phyloP scores from a whole-genome alignment of 2,329 filamentous ascomycete species.

The Neonectria magnoliae region DNA sequence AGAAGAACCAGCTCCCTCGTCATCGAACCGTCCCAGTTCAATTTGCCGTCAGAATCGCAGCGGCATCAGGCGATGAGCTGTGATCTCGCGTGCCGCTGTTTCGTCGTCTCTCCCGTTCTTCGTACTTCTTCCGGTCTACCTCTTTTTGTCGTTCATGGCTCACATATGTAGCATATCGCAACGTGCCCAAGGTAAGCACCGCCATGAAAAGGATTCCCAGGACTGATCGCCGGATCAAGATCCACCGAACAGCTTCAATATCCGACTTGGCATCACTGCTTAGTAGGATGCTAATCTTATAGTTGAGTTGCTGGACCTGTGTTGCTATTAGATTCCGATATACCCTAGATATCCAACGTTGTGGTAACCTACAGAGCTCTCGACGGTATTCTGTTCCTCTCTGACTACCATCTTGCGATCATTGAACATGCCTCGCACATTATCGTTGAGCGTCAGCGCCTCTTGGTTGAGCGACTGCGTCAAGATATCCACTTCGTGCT shows the following conservation, averaged over 20 bases:
- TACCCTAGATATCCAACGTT: background rate
- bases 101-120: conserved; percentile 55
- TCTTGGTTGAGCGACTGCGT: conserved; percentile 88
- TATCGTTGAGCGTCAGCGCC: conserved; percentile 82
- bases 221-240: conserved; percentile 73
- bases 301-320: conserved; percentile 91
- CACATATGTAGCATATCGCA: conserved; percentile 69
- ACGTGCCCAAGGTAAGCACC: conserved; percentile 66
- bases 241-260: conserved; percentile 91
- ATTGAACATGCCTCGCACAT: conserved; percentile 95
- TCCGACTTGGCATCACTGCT: conserved; percentile 92
- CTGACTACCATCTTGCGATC: conserved; percentile 93
- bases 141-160: conserved; percentile 61
- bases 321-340: conserved; percentile 19
- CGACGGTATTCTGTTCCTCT: conserved; percentile 85
- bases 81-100: conserved; percentile 59
- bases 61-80: conserved; percentile 61
- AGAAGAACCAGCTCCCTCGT: conserved; percentile 27
- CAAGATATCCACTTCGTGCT: conserved; percentile 95
- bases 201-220: conserved; percentile 74
- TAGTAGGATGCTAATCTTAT: conserved; percentile 91
- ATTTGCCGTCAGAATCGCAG: conserved; percentile 67
- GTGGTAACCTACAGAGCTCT: conserved; percentile 72
- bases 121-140: conserved; percentile 54
- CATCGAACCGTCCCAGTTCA: conserved; percentile 41